These are phyloP conservation scores for Arthrocladium fulminans DNA, from an alignment of 2,329 filamentous ascomycete species.

Conservation along the genomic window DNA sequence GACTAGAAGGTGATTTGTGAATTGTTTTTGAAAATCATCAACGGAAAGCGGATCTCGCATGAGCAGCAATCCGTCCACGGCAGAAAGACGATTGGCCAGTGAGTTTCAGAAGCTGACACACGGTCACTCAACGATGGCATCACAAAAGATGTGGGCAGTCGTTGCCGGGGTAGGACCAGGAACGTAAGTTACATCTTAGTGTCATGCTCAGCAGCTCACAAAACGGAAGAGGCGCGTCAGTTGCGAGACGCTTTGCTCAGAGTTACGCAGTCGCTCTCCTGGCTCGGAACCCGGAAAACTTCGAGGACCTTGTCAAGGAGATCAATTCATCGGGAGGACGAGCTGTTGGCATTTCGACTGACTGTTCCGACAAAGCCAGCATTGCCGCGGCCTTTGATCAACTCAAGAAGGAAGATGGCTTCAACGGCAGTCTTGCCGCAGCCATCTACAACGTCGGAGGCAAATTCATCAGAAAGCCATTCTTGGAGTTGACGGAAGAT, in stretches of 20 bases:
- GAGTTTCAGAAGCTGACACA: slow-evolving; percentile 8
- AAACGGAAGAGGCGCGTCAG: slow-evolving; percentile 43
- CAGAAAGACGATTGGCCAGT: slow-evolving; percentile 11
- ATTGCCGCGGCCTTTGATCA: slow-evolving; percentile 46
- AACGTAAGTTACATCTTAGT: slow-evolving; percentile 24
- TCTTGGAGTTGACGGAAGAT: slow-evolving; percentile 51
- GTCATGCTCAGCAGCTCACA: not conserved
- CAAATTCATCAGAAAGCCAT: slow-evolving; percentile 49
- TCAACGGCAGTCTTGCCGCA: slow-evolving; percentile 36
- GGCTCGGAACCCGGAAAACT: slow-evolving; percentile 50
- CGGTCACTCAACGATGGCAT: slow-evolving; percentile 14
- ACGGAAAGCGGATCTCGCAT: not conserved
- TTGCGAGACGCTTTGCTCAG: slow-evolving; percentile 52
- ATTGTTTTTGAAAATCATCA: too few species aligned
- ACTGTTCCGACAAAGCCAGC: slow-evolving; percentile 46
- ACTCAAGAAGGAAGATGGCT: slow-evolving; percentile 46
- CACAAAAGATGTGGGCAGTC: slow-evolving; percentile 35
- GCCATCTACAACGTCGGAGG: slow-evolving; percentile 55
- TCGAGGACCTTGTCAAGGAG: slow-evolving; percentile 46
- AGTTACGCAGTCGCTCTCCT: slow-evolving; percentile 52
- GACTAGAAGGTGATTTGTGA: too few species aligned
- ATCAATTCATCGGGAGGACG: slow-evolving; percentile 52
- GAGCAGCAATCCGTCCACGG: not conserved
- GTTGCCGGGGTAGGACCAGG: slow-evolving; percentile 41
- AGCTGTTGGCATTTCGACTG: slow-evolving; percentile 53